Evolutionary conservation across 1,284 basidiomycete genomes (phyloP), one percentile per base, ranked within the genome.

Genomic region (Irpex rosettiformis): DNA sequence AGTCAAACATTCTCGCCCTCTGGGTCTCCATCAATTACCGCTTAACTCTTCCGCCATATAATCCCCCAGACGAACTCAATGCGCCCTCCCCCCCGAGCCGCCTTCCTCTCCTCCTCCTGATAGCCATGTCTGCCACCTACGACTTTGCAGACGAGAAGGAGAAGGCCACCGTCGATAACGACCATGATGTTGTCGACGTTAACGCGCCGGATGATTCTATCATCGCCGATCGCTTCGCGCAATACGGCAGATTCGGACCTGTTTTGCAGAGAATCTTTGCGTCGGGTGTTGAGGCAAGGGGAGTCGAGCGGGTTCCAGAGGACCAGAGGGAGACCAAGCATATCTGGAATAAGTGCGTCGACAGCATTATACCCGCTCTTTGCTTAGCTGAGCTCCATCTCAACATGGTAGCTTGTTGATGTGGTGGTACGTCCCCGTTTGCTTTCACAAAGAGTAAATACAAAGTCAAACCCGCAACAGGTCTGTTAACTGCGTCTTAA

Each of bases 241-340:
- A 59, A 21, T 65, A 61, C 49, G 60, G 60, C 42, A 52, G 25
- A 49, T 54, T 77, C 47, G 75, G 73, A 2, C 74, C 73, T 6
- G 49, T 75, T 43, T 65, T 81, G 40, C 68, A 70, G 29, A 74
- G 67, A 62, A 67, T 81, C 37, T 79, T 79, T 60, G 68, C 70
- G 7, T 73, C 69, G 48, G 79, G 79, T 18, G 77, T 82, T 10
- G 81, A 83, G 67, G 77, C 78, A 7, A 70, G 79, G 67, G 80
- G 80, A 13, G 74, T 82, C 0, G 81, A 82, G 58, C 77, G 81
- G 11, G 77, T 83, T 0, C 79, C 75, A 7, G 81, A 83, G 65
- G 65, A 75, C 61, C 71, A 80, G 67, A 66, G 80, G 56, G 75
- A 79, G 55, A 69, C 61, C 1, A 79, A 75, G 60, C 76, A 81